phyloP scores from a whole-genome alignment of 176 grass and related monocot genomes.

The Tillandsia fasciculata region DNA sequence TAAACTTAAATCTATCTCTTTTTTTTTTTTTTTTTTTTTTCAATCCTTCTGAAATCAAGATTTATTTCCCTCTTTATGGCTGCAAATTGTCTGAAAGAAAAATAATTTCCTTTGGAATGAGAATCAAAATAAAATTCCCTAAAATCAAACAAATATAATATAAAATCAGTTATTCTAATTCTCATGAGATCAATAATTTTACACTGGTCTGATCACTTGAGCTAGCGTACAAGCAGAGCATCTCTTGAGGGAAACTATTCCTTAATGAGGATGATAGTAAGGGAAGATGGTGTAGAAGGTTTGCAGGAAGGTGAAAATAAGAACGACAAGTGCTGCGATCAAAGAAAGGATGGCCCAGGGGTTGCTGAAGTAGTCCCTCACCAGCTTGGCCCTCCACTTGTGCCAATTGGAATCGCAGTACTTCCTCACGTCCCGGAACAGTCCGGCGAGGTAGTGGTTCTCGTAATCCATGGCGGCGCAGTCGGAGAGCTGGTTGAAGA shows the following conservation, averaged over 20 bases:
- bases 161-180: no score
- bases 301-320: slow-evolving; percentile 19
- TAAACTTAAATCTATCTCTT: no score
- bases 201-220: no score
- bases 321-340: background rate
- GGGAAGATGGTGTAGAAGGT: slow-evolving; percentile 13
- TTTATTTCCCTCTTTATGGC: no score
- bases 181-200: background rate
- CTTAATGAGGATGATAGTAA: background rate
- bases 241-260: no score
- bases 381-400: slow-evolving; percentile 11
- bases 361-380: slow-evolving; percentile 19
- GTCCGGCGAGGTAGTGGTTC: background rate
- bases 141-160: no score
- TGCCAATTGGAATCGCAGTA: slow-evolving; percentile 14
- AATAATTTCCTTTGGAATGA: no score
- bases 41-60: no score
- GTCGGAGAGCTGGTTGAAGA: slow-evolving; percentile 5
- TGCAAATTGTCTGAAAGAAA: no score
- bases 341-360: slow-evolving; percentile 15
- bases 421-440: slow-evolving; percentile 8
- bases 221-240: no score
- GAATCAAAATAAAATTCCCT: no score
- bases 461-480: background rate
- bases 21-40: no score